Evolutionary conservation across 192 early-diverging fungal genomes (phyloP).

Genomic region (Dimargaris cristalligena): DNA sequence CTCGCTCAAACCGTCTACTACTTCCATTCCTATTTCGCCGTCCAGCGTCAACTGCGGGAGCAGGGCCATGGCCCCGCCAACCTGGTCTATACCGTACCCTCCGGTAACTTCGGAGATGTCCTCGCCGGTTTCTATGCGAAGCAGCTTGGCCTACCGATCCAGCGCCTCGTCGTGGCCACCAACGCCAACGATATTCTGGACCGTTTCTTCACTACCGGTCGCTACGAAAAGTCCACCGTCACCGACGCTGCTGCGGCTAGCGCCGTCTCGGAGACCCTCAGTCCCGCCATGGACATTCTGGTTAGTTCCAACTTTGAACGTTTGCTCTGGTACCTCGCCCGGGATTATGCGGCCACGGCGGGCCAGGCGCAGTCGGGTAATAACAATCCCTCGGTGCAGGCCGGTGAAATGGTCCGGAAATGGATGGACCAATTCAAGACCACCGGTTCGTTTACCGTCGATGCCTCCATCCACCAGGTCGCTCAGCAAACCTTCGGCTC

Average conservation of each 20-base stretch:
- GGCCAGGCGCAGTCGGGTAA: constrained; percentile 19
- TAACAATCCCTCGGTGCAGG: constrained; percentile 26
- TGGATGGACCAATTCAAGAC: constrained; percentile 72
- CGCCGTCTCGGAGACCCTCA: constrained; percentile 53
- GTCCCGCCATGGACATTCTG: constrained; percentile 96
- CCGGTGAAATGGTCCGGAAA: constrained; percentile 34
- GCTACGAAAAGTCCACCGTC: constrained; percentile 58
- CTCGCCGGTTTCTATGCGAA: constrained; percentile 86
- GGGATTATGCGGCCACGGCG: constrained; percentile 30
- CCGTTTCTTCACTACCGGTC: constrained; percentile 76
- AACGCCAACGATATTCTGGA: constrained; percentile 96
- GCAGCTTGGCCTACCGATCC: constrained; percentile 79
- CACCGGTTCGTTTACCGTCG: constrained; percentile 53
- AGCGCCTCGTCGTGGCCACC: constrained; percentile 73
- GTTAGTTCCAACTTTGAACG: constrained; percentile 97
- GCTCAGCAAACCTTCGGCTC: constrained; percentile 61
- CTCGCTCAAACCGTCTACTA: constrained; percentile 93
- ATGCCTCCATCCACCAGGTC: constrained; percentile 34
- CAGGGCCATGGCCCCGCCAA: too few relatives aligned
- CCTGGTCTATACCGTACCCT: constrained; percentile 71
- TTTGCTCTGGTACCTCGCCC: constrained; percentile 78
- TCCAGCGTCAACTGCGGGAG: constrained; percentile 21
- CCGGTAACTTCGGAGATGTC: constrained; percentile 95
- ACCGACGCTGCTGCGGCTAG: constrained; percentile 18
- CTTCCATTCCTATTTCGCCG: constrained; percentile 75